Percentiles rank a stretch among this genome's conserved stretches.
phyloP scores from a whole-genome alignment of 208 protist genomes.

The Leishmania gerbilli region DNA sequence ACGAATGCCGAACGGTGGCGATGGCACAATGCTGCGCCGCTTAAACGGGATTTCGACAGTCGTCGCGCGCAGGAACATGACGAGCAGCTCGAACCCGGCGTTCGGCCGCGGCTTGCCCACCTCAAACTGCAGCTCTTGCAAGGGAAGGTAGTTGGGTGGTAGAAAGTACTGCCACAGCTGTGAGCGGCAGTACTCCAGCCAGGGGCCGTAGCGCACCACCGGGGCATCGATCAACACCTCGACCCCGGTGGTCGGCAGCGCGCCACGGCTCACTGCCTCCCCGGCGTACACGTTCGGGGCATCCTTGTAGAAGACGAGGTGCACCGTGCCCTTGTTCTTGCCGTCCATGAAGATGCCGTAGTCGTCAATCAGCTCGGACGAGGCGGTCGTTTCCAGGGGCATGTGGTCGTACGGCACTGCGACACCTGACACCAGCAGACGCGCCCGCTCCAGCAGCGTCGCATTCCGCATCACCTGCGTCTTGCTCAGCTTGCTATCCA shows the following conservation, averaged over 20 bases:
- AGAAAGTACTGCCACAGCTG: conserved; percentile 83
- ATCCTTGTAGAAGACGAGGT: conserved; percentile 84
- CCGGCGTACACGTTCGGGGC: conserved; percentile 83
- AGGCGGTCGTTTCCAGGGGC: conserved; percentile 28
- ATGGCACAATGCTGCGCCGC: conserved; percentile 60
- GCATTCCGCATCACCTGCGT: conserved; percentile 47
- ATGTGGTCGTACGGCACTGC: conserved; percentile 26
- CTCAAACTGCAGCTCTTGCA: conserved; percentile 65
- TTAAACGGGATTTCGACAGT: conserved; percentile 81
- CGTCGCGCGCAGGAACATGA: conserved; percentile 75
- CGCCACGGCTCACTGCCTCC: conserved; percentile 50
- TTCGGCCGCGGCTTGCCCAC: conserved; percentile 70
- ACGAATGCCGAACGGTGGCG: conserved; percentile 85
- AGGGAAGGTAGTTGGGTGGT: conserved; percentile 70
- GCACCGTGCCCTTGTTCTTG: conserved; percentile 63
- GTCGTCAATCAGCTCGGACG: conserved; percentile 65
- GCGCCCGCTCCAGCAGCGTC: conserved; percentile 60
- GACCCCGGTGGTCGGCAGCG: conserved; percentile 66
- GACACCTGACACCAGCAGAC: conserved; percentile 53
- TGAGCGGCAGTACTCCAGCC: conserved; percentile 83
- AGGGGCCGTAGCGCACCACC: conserved; percentile 74
- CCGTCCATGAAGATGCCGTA: conserved; percentile 80
- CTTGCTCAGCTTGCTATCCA: conserved; percentile 56
- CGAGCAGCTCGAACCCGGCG: conserved; percentile 77
- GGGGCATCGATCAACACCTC: conserved; percentile 83